Base-by-base conservation (phyloP, 345 rosid genomes). In the Rhizophora apiculata region DNA sequence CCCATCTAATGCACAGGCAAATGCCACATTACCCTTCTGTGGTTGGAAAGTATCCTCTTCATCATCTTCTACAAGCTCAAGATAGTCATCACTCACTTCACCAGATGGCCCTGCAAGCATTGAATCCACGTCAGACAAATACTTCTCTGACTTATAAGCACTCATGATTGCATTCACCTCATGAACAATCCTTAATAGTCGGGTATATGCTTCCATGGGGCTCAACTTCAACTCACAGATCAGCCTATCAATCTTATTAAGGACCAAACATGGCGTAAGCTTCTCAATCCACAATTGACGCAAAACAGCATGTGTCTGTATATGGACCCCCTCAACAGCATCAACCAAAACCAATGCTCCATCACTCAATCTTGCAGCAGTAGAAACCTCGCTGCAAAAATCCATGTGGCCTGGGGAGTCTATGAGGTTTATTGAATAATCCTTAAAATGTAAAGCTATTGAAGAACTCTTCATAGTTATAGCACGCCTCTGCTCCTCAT, bases 391-490 rank as follows among this genome's bases (percentile, higher is more conserved):
- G 69, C 97, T 87, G 70, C 97, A 95, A 60, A 95, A 95, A 63
- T 92, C 99, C 97, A 95, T 92, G 71, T 94, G 98, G 19, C 98
- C 99, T 32, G 99, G 98, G 31, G 98, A 90, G 51, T 95, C 99
- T 51, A 92, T 95, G 19, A 92, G 79, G 72, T 92, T 95, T 6
- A 95, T 60, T 13, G 88, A 80, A 61, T 85, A 79, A 19, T 83
- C 91, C 8, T 81, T 83, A 46, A 79, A 92, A 0, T 60, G 71
- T 39, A 95, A 91, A 73, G 84, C 82, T 48, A 91, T 89, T 0
- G 98, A 91, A 29, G 96, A 94, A 78, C 99, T 95, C 84, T 92
- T 95, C 99, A 92, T 95, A 0, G 98, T 95, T 22, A 94, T 94
- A 0, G 98, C 97, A n/a, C 97, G 87, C 81, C 96, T 79, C 66